Evolutionary conservation across 495 filamentous ascomycete species (phyloP), one percentile per base, ranked within the genome.

Genomic region (Penicillium riverlandense): DNA sequence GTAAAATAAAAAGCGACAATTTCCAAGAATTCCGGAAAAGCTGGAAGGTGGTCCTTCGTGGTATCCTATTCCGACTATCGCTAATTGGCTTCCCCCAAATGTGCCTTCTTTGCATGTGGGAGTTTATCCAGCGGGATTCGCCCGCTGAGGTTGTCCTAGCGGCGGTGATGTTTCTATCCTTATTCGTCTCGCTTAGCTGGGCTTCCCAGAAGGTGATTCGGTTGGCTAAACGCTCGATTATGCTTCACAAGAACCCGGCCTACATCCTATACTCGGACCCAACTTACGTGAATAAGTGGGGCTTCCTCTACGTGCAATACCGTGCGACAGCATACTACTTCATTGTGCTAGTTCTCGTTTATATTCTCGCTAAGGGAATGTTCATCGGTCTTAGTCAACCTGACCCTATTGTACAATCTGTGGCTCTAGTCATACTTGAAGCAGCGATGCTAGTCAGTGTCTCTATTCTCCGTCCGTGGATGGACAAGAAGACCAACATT

Each of bases 181-280:
- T 94, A 76, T 69, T 82, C 10, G 68, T 62, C 12, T 83, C 88
- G 22, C 72, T 98, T 8, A 78, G 63, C 33, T 98, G 85, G 80
- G 92, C 89, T 11, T 78, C 86, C 3, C 81, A 82, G 62, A 95
- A 95, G 69, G 89, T 98, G 34, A 83, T 91, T 60, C 78, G 79
- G 11, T 83, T 96, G 38, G 92, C 90, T 8, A 82, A 82, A 44
- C 83, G 88, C 35, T 95, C 90, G 5, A 80, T 94, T 43, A 63
- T 78, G 14, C 84, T 95, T 75, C 90, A 96, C 72, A 87, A 88
- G 54, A 95, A 95, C 58, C 88, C 92, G 6, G 91, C 89, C 33
- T 97, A 96, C 61, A 95, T 96, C 48, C 79, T 98, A 34, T 98
- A 94, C 72, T 96, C 91, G 7, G 92, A 98, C 55, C 87, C 89